phyloP scores from a whole-genome alignment of 2,329 filamentous ascomycete species.

The Ophiostoma ips region DNA sequence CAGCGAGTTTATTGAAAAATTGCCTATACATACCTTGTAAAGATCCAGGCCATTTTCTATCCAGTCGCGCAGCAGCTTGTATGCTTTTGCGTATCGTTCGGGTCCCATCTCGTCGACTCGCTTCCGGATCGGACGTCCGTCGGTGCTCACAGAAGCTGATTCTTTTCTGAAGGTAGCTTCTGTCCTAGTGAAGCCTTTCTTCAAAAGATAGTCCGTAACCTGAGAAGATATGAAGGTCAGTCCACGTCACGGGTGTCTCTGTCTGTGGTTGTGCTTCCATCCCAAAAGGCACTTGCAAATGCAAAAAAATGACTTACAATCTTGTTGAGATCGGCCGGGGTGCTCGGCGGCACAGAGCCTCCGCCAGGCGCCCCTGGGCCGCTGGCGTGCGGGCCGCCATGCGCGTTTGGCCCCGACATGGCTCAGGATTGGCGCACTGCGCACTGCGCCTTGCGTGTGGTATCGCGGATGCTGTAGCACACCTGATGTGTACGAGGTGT shows the following conservation, averaged over 20 bases:
- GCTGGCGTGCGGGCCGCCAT: slow-evolving; percentile 9
- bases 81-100: slow-evolving; percentile 65
- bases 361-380: slow-evolving; percentile 3
- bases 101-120: slow-evolving; percentile 56
- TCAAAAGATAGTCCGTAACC: slow-evolving; percentile 88
- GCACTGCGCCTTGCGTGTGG: not conserved
- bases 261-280: not conserved
- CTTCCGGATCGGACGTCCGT: slow-evolving; percentile 59
- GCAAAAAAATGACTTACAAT: slow-evolving; percentile 52
- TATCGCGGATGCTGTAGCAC: not conserved
- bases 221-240: slow-evolving; percentile 17
- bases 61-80: slow-evolving; percentile 62
- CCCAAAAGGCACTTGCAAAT: not conserved
- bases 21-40: slow-evolving; percentile 58
- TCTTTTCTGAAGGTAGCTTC: slow-evolving; percentile 88
- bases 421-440: not conserved
- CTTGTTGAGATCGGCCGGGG: slow-evolving; percentile 76
- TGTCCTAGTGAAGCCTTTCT: slow-evolving; percentile 86
- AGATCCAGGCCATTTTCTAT: slow-evolving; percentile 85
- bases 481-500: not conserved
- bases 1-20: too few relatives aligned
- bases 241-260: not conserved
- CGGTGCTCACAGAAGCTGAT: slow-evolving; percentile 67
- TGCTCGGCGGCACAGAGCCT: slow-evolving; percentile 19
- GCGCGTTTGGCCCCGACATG: slow-evolving; percentile 11